A percentile compares a stretch with the other conserved stretches of the same genome.
phyloP scores from a whole-genome alignment of 306 rosid genomes.

The Arachis hypogaea region DNA sequence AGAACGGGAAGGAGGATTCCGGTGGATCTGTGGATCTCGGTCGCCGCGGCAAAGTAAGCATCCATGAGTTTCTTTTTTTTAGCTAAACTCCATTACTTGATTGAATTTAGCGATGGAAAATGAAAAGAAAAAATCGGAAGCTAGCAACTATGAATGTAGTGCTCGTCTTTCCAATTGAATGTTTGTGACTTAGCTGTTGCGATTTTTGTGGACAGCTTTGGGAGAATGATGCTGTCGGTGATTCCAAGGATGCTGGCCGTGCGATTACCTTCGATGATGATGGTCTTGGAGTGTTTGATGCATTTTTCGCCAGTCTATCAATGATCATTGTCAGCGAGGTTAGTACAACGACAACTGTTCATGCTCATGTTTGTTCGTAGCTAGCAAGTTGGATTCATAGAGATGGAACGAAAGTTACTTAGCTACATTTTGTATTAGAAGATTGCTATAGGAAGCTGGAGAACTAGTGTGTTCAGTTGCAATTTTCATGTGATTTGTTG shows the following conservation, averaged over 20 bases:
- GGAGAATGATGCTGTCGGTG: constrained; percentile 46
- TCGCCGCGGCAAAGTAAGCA: constrained; percentile 80
- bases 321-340: constrained; percentile 98
- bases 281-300: constrained; percentile 88
- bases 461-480: not conserved
- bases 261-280: constrained; percentile 63
- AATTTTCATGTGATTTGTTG: not conserved
- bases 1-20: constrained; percentile 46
- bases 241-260: constrained; percentile 11
- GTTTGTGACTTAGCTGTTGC: not conserved
- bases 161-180: not conserved
- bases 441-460: not conserved
- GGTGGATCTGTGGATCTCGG: constrained; percentile 75
- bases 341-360: constrained; percentile 38
- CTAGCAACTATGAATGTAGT: not conserved
- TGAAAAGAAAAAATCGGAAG: not conserved
- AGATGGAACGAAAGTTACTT: not conserved
- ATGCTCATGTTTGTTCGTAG: not conserved
- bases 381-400: not conserved
- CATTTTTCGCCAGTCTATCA: constrained; percentile 84
- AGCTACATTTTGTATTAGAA: not conserved
- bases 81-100: not conserved
- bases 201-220: constrained; percentile 53
- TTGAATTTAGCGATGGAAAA: constrained; percentile 23
- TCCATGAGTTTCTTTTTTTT: not conserved